Base-by-base conservation (phyloP, 805 yeast species). In the Starmerella cellae region DNA sequence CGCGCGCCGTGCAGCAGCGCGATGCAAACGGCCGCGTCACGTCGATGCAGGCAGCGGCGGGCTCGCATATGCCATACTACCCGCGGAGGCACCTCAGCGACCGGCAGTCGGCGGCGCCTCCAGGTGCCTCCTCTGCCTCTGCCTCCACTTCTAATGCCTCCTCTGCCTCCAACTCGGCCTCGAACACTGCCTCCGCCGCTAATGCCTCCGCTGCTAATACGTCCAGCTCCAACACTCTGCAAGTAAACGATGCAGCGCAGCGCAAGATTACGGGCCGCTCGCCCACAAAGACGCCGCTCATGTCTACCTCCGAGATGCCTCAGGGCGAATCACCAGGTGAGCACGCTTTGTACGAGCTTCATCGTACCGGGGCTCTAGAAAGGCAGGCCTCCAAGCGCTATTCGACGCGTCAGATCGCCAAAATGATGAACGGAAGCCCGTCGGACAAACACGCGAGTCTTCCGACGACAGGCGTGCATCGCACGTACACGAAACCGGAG, bases 331-430 rank as follows among this genome's bases (percentile, higher is more conserved):
- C 28, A 8, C 28, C 28, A 8, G 28, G 13, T 20, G 34, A 31
- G 13, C 84, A 79, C 52, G 84, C 95, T 0, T 65, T 87, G 23
- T 67, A 76, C 0, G 82, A 82, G 51, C 66, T 88, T 9, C 95
- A 88, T 55, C 76, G 78, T 36, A 83, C 87, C 3, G 82, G 82
- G 37, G 79, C 82, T 2, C 65, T 91, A 26, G 93, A 80, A 64
- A 71, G 99, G 51, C 72, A 95, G 47, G 99, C 97, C 0, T 87
- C 96, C 0, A 79, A 88, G 52, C 67, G 98, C 42, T 88, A 80
- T 57, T 84, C 95, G 4, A 95, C 96, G 0, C 88, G 87, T 47
- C 97, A 88, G 55, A 78, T 79, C 61, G 83, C 93, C 1, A 82
- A 80, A 54, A 67, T 82, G 17, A 38, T 46, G 36, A 49, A 48